Evolutionary conservation across 441 rosid genomes (phyloP).

Genomic region (Macaranga tanarius): DNA sequence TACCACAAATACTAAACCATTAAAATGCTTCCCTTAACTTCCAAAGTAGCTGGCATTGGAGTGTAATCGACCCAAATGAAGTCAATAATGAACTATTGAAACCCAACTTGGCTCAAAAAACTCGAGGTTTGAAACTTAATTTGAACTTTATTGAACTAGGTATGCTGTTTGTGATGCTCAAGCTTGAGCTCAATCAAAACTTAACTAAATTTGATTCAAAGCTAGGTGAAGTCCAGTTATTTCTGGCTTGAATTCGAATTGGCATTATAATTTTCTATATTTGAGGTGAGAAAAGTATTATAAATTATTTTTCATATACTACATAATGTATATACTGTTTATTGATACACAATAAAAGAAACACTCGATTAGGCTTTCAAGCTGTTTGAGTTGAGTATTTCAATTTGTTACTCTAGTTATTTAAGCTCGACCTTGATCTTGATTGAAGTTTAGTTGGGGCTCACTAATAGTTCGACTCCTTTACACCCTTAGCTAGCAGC

Average conservation of each 20-base stretch:
- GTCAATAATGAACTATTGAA: background rate
- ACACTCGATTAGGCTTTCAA: background rate
- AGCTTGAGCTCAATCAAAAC: background rate
- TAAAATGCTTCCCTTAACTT: background rate
- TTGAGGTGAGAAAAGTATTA: background rate
- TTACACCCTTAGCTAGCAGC: background rate
- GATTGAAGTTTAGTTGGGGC: background rate
- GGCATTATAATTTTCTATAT: background rate
- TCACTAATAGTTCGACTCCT: too few species aligned
- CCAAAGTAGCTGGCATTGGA: background rate
- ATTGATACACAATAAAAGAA: too few species aligned
- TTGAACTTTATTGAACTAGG: background rate
- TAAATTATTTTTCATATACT: too few species aligned
- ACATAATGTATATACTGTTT: too few species aligned
- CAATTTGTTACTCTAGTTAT: background rate
- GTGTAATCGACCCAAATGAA: background rate
- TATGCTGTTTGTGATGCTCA: background rate
- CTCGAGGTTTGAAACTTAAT: background rate
- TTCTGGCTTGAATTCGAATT: too few species aligned
- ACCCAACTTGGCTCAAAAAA: too few species aligned
- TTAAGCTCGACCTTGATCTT: background rate
- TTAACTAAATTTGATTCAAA: background rate
- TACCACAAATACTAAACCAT: background rate
- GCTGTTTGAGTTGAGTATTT: background rate
- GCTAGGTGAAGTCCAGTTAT: background rate